These are phyloP conservation scores for Cyberlindnera saturnus DNA, from an alignment of 805 yeast species.

Conservation along the genomic window DNA sequence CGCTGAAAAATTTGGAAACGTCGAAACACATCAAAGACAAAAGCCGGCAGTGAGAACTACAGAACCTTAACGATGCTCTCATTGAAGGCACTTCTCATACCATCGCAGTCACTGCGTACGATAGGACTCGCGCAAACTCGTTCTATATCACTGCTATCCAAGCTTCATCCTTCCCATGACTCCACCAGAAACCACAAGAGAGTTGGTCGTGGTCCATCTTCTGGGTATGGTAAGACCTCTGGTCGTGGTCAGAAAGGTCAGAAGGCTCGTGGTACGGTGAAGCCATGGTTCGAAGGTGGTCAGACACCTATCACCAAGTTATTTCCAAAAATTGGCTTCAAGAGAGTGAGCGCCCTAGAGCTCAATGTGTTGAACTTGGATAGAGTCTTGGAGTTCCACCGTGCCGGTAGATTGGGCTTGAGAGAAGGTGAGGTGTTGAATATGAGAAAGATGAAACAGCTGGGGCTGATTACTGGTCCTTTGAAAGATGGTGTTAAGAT, in stretches of 20 bases:
- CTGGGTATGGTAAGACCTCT: conserved; percentile 89
- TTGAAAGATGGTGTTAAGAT: conserved; percentile 78
- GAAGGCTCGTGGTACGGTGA: conserved; percentile 88
- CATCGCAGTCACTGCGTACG: neutral
- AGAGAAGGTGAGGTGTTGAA: conserved; percentile 57
- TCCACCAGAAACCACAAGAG: conserved; percentile 60
- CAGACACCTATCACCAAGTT: conserved; percentile 84
- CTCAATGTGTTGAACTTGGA: conserved; percentile 52
- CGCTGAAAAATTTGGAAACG: too few relatives aligned
- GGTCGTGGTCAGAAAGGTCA: conserved; percentile 99
- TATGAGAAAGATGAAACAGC: conserved; percentile 69
- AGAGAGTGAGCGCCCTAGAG: conserved; percentile 50
- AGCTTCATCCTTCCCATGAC: conserved; percentile 52
- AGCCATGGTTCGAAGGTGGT: conserved; percentile 97
- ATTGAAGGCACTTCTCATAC: neutral
- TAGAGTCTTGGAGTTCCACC: conserved; percentile 65
- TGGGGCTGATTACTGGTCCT: conserved; percentile 67
- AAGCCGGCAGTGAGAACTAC: neutral
- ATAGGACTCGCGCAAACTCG: conserved; percentile 22
- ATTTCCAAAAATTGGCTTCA: conserved; percentile 86
- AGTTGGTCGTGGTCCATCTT: conserved; percentile 94
- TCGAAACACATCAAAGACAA: too few relatives aligned
- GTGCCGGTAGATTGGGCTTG: conserved; percentile 56
- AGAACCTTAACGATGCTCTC: neutral
- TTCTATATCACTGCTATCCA: conserved; percentile 43